A percentile compares a stretch with the other conserved stretches of the same genome.
Conservation (phyloP, 352 stramenopile species). For the Aphanomyces astaci region DNA sequence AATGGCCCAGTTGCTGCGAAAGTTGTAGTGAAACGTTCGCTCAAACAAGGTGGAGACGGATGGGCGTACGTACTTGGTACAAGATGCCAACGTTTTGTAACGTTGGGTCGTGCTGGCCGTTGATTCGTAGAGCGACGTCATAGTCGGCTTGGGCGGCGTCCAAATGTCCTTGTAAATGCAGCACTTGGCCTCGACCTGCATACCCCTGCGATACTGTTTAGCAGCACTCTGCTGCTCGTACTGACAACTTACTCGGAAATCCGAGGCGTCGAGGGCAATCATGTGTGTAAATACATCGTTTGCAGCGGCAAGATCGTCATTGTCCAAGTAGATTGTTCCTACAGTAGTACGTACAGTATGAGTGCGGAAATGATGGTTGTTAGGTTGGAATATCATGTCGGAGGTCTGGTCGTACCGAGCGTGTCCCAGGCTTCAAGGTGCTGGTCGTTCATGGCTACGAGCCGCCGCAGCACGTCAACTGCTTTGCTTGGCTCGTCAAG, state of each 20-base stretch:
- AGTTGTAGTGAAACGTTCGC: not conserved
- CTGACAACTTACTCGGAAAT: not conserved
- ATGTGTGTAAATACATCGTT: not conserved
- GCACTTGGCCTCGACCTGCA: not conserved
- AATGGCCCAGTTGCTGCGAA: conserved; percentile 4
- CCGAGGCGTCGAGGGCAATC: not conserved
- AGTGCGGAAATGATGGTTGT: too few species aligned
- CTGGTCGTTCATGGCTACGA: not conserved
- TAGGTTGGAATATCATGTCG: too few species aligned
- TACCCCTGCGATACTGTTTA: not conserved
- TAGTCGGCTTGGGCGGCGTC: not conserved
- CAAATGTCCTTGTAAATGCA: not conserved
- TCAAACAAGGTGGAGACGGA: too few species aligned
- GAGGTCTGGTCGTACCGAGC: conserved; percentile 3
- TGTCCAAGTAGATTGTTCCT: not conserved
- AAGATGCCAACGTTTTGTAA: conserved; percentile 1
- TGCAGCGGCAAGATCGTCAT: not conserved
- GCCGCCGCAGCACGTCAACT: not conserved
- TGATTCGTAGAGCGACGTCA: not conserved
- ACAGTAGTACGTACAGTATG: too few species aligned
- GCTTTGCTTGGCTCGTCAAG: not conserved
- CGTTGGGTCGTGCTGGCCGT: not conserved
- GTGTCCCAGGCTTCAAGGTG: conserved; percentile 3
- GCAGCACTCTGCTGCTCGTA: not conserved
- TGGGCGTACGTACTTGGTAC: not conserved